These are phyloP conservation scores for Hyphodiscus sp. DNA, from an alignment of 2,329 filamentous ascomycete species.

Conservation along the genomic window DNA sequence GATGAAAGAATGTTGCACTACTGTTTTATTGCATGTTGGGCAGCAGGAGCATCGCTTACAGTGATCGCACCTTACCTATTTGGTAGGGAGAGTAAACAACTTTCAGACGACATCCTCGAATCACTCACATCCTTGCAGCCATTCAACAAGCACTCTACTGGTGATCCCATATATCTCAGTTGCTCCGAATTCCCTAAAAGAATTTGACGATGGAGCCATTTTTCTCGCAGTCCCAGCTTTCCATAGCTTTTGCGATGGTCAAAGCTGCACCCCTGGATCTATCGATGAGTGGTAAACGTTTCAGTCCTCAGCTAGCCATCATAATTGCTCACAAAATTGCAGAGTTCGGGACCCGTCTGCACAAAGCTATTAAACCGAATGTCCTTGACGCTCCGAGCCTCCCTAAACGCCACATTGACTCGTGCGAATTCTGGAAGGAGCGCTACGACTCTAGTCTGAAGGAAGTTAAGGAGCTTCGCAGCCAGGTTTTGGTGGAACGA, in stretches of 20 bases:
- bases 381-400: constrained; percentile 1
- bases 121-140: no score
- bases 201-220: neutral
- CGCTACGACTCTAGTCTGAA: constrained; percentile 17
- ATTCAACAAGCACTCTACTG: no score
- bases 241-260: constrained; percentile 20
- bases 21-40: no score
- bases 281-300: constrained; percentile 16
- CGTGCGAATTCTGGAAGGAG: constrained; percentile 25
- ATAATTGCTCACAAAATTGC: constrained; percentile 4
- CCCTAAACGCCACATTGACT: constrained; percentile 22
- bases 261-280: constrained; percentile 18
- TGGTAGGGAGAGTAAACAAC: no score
- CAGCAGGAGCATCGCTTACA: no score
- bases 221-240: constrained; percentile 20
- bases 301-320: neutral
- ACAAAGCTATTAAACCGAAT: constrained; percentile 11
- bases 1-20: no score
- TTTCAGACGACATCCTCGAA: neutral
- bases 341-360: constrained; percentile 23
- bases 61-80: no score
- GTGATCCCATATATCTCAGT: no score
- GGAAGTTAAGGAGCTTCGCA: constrained; percentile 21
- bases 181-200: no score
- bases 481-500: constrained; percentile 15